Conservation (phyloP, 495 filamentous ascomycete species). For the Aspergillus funiculosus region DNA sequence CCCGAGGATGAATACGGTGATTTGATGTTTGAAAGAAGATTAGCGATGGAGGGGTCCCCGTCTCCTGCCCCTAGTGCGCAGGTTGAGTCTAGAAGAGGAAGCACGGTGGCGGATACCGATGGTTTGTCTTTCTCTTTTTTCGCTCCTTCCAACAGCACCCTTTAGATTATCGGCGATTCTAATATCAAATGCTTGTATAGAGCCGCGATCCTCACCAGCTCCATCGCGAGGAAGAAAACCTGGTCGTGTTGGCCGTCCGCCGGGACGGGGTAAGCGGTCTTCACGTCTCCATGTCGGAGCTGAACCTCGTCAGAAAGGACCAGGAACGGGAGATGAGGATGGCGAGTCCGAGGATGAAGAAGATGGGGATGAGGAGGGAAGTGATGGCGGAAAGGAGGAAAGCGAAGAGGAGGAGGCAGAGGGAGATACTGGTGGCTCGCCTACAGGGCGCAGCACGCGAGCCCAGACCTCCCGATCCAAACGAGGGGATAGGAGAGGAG, state of each 20-base stretch:
- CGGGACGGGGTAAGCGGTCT: slow-evolving; percentile 38
- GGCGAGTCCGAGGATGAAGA: slow-evolving; percentile 43
- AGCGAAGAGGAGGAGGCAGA: slow-evolving; percentile 36
- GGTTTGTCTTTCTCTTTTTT: slow-evolving; percentile 29
- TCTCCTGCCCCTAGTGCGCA: slow-evolving; percentile 51
- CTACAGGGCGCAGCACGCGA: slow-evolving; percentile 34
- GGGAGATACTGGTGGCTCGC: slow-evolving; percentile 34
- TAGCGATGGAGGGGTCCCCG: slow-evolving; percentile 53
- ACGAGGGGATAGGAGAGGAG: slow-evolving; percentile 33
- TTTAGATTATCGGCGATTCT: slow-evolving; percentile 2
- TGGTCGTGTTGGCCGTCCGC: slow-evolving; percentile 32
- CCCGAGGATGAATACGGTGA: slow-evolving; percentile 72
- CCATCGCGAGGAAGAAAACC: slow-evolving; percentile 42
- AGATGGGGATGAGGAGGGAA: slow-evolving; percentile 34
- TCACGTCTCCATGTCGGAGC: slow-evolving; percentile 41
- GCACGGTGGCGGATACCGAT: slow-evolving; percentile 50
- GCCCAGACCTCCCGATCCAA: slow-evolving; percentile 36
- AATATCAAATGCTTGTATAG: slow-evolving; percentile 22
- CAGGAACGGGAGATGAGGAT: slow-evolving; percentile 33
- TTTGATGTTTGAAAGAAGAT: slow-evolving; percentile 61
- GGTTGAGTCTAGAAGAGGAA: slow-evolving; percentile 38
- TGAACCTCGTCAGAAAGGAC: slow-evolving; percentile 24
- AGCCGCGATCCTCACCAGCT: slow-evolving; percentile 46
- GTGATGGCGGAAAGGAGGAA: slow-evolving; percentile 25
- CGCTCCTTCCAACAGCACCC: slow-evolving; percentile 1